Conservation (phyloP, 129 eudicot species). For the Pittosporum tobira region DNA sequence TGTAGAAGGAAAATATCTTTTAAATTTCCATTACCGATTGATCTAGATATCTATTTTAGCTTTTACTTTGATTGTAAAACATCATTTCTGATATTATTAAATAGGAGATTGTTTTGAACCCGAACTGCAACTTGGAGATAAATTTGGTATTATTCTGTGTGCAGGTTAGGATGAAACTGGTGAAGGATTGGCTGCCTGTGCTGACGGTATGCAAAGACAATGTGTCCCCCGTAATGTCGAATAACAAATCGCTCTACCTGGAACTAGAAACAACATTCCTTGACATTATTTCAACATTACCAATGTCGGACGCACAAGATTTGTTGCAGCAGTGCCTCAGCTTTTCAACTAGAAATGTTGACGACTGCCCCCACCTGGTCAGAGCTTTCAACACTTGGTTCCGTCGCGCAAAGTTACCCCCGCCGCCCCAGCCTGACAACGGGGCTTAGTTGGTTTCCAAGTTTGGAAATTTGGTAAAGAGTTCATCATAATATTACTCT, state of each 20-base stretch:
- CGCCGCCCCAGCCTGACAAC: constrained; percentile 1
- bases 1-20: too few species aligned
- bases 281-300: constrained; percentile 69
- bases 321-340: constrained; percentile 82
- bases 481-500: not conserved
- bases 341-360: constrained; percentile 83
- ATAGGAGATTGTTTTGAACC: not conserved
- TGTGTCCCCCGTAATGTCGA: constrained; percentile 37
- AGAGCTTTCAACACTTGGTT: constrained; percentile 90
- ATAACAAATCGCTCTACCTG: constrained; percentile 41
- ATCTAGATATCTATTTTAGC: too few species aligned
- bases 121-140: not conserved
- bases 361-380: constrained; percentile 86
- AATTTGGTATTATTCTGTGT: not conserved
- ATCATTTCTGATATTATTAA: too few species aligned
- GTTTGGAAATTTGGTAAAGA: too few species aligned
- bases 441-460: too few species aligned
- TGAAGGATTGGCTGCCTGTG: constrained; percentile 86
- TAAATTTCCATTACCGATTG: too few species aligned
- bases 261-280: constrained; percentile 78
- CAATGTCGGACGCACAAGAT: constrained; percentile 76
- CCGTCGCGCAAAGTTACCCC: constrained; percentile 59
- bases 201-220: constrained; percentile 69
- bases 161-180: constrained; percentile 85
- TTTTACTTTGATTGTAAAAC: too few species aligned